A percentile compares a stretch with the other conserved stretches of the same genome.
Evolutionary conservation across 129 eudicot species (phyloP).

Genomic region (Tagetes erecta): DNA sequence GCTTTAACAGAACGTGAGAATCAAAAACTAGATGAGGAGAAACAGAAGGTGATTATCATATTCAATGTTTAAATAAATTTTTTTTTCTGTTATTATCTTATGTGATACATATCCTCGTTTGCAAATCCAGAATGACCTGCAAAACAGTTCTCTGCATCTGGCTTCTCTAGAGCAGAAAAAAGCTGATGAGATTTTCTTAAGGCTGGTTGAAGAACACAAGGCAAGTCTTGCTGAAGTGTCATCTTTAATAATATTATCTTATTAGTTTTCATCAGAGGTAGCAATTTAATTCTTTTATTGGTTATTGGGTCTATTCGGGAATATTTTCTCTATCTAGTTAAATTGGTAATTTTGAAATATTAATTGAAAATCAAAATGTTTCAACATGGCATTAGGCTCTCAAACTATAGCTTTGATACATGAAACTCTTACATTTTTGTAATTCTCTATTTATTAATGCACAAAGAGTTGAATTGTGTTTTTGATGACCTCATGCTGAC

Average conservation of each 20-base stretch:
- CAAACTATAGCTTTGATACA: background rate
- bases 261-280: background rate
- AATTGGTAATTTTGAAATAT: background rate
- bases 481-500: no score
- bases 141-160: conserved; percentile 74
- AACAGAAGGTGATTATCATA: conserved; percentile 53
- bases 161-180: conserved; percentile 87
- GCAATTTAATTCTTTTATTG: background rate
- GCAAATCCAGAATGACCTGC: conserved; percentile 59
- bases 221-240: conserved; percentile 36
- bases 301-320: background rate
- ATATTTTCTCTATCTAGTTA: conserved; percentile 5
- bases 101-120: conserved; percentile 18
- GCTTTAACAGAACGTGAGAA: conserved; percentile 75
- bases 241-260: background rate
- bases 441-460: no score
- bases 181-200: conserved; percentile 84
- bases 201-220: conserved; percentile 92
- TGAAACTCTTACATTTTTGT: no score
- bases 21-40: conserved; percentile 79
- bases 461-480: no score
- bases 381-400: background rate
- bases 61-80: background rate
- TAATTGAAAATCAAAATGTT: background rate
- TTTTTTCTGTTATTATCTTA: background rate